Conservation (phyloP, 176 grass and related monocot genomes). For the Rhynchospora breviuscula region DNA sequence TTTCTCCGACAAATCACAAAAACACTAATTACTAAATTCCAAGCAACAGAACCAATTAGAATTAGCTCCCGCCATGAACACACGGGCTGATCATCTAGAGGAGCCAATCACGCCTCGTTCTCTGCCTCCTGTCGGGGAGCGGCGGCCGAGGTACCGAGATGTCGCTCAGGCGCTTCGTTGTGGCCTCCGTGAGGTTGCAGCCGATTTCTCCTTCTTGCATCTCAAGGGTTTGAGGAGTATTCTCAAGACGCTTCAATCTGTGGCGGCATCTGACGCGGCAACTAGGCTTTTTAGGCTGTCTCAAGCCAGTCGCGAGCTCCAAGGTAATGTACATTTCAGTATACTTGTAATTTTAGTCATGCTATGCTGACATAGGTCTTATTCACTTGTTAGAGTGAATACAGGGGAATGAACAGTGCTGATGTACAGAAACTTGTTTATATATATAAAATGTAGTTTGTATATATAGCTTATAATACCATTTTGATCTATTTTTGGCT, state of each 20-base stretch:
- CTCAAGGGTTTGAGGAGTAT: constrained; percentile 43
- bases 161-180: constrained; percentile 39
- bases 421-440: not conserved
- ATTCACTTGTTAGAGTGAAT: not conserved
- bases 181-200: constrained; percentile 42
- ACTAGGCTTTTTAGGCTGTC: constrained; percentile 34
- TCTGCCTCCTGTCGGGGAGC: not conserved
- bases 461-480: not conserved
- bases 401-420: not conserved
- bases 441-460: not conserved
- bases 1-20: not conserved
- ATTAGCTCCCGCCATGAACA: not conserved
- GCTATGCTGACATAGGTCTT: not conserved
- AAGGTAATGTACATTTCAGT: constrained; percentile 13
- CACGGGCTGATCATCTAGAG: not conserved
- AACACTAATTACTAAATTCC: not conserved
- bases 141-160: constrained; percentile 34
- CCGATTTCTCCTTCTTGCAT: constrained; percentile 49
- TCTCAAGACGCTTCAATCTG: constrained; percentile 38
- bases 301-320: constrained; percentile 47
- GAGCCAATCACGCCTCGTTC: constrained; percentile 15
- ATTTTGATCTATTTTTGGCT: not conserved
- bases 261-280: not conserved
- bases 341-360: not conserved
- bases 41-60: not conserved